Conservation (phyloP, 2,329 filamentous ascomycete species). For the Gaeumannomyces sp. region DNA sequence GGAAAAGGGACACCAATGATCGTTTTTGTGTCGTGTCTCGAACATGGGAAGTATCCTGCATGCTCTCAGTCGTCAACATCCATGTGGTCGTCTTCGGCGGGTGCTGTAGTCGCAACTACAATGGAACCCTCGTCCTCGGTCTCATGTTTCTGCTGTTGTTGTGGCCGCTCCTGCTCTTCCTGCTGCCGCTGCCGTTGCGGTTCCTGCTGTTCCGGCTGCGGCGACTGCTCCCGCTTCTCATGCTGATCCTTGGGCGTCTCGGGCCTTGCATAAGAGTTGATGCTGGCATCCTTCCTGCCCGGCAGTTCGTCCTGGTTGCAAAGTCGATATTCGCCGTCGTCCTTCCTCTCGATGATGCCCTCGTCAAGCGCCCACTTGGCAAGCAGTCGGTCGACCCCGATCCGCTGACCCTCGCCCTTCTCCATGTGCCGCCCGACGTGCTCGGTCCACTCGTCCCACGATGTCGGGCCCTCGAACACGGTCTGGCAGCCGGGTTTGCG, state of each 20-base stretch:
- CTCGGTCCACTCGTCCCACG: constrained; percentile 89
- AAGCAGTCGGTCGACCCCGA: constrained; percentile 53
- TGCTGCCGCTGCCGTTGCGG: not conserved
- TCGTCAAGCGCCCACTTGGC: constrained; percentile 59
- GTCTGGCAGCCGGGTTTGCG: constrained; percentile 66
- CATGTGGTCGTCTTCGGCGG: constrained; percentile 4
- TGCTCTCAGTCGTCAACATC: constrained; percentile 8
- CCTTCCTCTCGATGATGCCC: constrained; percentile 53
- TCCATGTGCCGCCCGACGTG: constrained; percentile 90
- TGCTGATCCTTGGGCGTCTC: constrained; percentile 1
- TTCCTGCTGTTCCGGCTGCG: not conserved
- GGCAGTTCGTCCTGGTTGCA: constrained; percentile 33
- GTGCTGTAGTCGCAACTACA: constrained; percentile 2
- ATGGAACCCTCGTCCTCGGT: constrained; percentile 7
- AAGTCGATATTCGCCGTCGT: constrained; percentile 52
- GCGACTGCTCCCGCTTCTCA: not conserved
- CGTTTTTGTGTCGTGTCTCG: not conserved
- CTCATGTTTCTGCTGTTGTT: not conserved
- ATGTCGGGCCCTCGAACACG: constrained; percentile 62
- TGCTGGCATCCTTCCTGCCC: constrained; percentile 16
- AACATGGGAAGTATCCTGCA: not conserved
- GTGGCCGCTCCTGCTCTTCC: not conserved
- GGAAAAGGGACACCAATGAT: not conserved
- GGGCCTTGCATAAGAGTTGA: constrained; percentile 13
- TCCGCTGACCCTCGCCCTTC: constrained; percentile 52